phyloP scores from a whole-genome alignment of 2,329 filamentous ascomycete species.

The Blastomyces gilchristii region DNA sequence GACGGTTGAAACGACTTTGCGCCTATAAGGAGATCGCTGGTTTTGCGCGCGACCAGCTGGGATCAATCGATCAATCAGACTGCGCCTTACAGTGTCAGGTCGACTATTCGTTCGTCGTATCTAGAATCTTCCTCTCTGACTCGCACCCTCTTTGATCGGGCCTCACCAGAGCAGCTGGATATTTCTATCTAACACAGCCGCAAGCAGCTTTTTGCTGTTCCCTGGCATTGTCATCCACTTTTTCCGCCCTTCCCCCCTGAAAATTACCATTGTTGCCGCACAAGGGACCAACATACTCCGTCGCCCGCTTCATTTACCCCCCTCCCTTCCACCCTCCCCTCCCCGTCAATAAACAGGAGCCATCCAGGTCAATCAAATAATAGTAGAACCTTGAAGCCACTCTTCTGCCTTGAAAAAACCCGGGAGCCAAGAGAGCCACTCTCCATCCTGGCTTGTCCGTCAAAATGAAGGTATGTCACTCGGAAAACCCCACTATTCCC shows the following conservation, averaged over 20 bases:
- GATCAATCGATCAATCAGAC: not conserved
- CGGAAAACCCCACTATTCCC: not conserved
- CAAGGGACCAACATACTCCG: not conserved
- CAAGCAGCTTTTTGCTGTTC: not conserved
- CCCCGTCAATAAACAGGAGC: not conserved
- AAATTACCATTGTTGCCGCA: not conserved
- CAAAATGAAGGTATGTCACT: conserved; percentile 20
- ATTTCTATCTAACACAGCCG: not conserved
- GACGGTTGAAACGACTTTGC: not conserved
- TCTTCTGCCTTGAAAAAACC: not conserved
- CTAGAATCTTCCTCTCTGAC: not conserved
- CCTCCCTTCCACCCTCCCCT: too few species aligned
- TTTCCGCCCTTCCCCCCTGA: not conserved
- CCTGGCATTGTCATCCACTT: not conserved
- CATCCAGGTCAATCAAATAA: not conserved
- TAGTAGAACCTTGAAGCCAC: not conserved
- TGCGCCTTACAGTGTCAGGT: not conserved
- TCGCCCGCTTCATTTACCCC: too few species aligned
- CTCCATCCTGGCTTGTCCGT: conserved; percentile 9
- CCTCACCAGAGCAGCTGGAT: not conserved
- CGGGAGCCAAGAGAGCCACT: not conserved
- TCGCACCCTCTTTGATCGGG: not conserved
- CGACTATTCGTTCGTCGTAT: not conserved
- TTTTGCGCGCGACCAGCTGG: not conserved
- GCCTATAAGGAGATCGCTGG: not conserved